phyloP scores from a whole-genome alignment of 73 alveolate genomes.

The Symbiodinium pilosum region DNA sequence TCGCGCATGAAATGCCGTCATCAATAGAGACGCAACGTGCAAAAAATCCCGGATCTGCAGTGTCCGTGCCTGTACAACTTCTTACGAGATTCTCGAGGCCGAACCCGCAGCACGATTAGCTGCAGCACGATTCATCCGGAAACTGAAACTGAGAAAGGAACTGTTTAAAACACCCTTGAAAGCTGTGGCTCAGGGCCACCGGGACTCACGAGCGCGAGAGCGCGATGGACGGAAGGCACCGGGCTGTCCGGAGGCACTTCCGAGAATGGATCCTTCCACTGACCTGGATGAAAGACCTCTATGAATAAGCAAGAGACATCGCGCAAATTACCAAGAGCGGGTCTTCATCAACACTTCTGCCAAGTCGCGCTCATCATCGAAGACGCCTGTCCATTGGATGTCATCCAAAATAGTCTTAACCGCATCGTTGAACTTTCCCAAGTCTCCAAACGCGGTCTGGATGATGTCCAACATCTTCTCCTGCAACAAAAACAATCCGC shows the following conservation, averaged over 20 bases:
- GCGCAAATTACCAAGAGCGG: not conserved
- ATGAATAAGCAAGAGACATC: not conserved
- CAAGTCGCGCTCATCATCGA: not conserved
- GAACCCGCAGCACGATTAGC: not conserved
- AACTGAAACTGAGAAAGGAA: too few species aligned
- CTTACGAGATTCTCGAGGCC: conserved; percentile 15
- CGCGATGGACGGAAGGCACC: conserved; percentile 28
- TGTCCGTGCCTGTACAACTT: conserved; percentile 17
- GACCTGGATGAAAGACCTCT: not conserved
- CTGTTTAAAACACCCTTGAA: too few species aligned
- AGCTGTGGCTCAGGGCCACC: not conserved
- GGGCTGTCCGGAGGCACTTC: conserved; percentile 84
- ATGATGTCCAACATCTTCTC: conserved; percentile 84
- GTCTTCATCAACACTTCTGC: not conserved
- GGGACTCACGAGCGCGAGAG: not conserved
- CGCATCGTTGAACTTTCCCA: conserved; percentile 44
- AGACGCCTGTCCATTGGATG: conserved; percentile 71
- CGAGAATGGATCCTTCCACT: not conserved
- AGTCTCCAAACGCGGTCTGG: conserved; percentile 79
- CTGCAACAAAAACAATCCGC: too few species aligned
- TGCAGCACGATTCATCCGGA: not conserved
- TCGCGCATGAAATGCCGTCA: too few species aligned
- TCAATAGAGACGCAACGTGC: too few species aligned
- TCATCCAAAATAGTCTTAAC: conserved; percentile 51
- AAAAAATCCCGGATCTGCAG: not conserved